These are phyloP conservation scores for Aspergillus quadrilineatus DNA, from an alignment of 2,329 filamentous ascomycete species.

Conservation along the genomic window DNA sequence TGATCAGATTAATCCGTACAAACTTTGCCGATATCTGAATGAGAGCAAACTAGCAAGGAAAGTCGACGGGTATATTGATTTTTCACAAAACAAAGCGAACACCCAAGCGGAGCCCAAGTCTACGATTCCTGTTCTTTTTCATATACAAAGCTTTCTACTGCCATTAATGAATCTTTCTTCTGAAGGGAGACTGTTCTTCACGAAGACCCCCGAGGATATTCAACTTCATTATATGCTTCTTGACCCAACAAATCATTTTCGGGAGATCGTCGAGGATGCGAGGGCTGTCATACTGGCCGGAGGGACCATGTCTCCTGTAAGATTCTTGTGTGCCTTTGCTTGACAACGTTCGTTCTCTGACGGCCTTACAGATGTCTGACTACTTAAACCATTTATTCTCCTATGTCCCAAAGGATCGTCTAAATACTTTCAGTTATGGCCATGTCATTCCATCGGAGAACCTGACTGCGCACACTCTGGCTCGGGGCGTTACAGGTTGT, in stretches of 20 bases:
- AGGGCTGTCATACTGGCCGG: constrained; percentile 87
- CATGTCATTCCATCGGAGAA: constrained; percentile 87
- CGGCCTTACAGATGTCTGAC: constrained; percentile 66
- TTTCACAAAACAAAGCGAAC: constrained; percentile 55
- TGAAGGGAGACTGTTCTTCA: constrained; percentile 62
- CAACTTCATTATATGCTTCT: constrained; percentile 81
- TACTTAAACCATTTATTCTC: constrained; percentile 86
- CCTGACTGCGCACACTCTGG: constrained; percentile 74
- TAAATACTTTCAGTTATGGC: constrained; percentile 84
- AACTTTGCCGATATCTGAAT: constrained; percentile 81
- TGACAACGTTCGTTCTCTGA: constrained; percentile 19
- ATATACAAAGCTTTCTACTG: constrained; percentile 68
- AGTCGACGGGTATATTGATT: constrained; percentile 80
- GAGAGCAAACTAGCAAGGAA: constrained; percentile 92
- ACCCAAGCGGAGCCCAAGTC: constrained; percentile 27
- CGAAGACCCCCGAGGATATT: constrained; percentile 50
- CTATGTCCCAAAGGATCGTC: constrained; percentile 60
- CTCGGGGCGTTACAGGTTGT: constrained; percentile 46
- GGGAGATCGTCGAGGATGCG: constrained; percentile 78
- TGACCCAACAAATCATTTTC: constrained; percentile 88
- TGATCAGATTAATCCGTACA: constrained; percentile 93
- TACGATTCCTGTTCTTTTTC: constrained; percentile 58
- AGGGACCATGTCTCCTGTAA: constrained; percentile 89
- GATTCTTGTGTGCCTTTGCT: constrained; percentile 15
- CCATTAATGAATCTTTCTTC: constrained; percentile 81